These are phyloP conservation scores for Pseudogymnoascus destructans DNA, from an alignment of 2,329 filamentous ascomycete species.

Conservation along the genomic window DNA sequence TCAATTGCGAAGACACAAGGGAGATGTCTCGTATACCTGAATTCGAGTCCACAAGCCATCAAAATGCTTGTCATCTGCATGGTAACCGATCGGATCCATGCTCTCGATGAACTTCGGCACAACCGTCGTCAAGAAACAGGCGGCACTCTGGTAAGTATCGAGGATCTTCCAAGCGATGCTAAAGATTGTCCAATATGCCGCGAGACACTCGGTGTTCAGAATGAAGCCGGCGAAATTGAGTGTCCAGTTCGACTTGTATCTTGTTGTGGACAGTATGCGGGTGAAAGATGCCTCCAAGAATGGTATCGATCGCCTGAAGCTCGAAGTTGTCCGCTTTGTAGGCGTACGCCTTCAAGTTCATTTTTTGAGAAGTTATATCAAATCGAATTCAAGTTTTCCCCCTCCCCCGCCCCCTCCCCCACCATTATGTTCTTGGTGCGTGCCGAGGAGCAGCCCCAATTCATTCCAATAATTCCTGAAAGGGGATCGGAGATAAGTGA, in stretches of 20 bases:
- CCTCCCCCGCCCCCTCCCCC: background rate
- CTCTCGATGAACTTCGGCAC: slow-evolving; percentile 11
- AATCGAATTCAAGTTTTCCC: background rate
- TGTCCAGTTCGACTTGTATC: slow-evolving; percentile 14
- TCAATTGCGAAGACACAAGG: slow-evolving; percentile 14
- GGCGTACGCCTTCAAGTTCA: slow-evolving; percentile 11
- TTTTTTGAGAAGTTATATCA: slow-evolving; percentile 15
- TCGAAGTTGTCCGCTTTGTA: slow-evolving; percentile 15
- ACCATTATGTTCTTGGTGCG: background rate
- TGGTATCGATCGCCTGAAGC: slow-evolving; percentile 13
- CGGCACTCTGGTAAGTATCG: slow-evolving; percentile 10
- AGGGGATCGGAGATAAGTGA: background rate
- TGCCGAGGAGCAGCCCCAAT: background rate
- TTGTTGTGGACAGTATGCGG: slow-evolving; percentile 19
- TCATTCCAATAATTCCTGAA: background rate
- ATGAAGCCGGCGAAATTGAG: slow-evolving; percentile 12
- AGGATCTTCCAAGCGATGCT: slow-evolving; percentile 10
- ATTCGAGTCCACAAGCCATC: slow-evolving; percentile 12
- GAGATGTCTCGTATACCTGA: background rate
- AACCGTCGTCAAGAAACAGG: slow-evolving; percentile 8
- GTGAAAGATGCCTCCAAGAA: slow-evolving; percentile 14
- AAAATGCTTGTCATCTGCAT: slow-evolving; percentile 18
- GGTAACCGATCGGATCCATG: slow-evolving; percentile 18
- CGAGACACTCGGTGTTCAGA: slow-evolving; percentile 12
- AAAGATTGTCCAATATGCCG: slow-evolving; percentile 18